Conservation (phyloP, 2,329 filamentous ascomycete genomes). For the Leptographium flavum region DNA sequence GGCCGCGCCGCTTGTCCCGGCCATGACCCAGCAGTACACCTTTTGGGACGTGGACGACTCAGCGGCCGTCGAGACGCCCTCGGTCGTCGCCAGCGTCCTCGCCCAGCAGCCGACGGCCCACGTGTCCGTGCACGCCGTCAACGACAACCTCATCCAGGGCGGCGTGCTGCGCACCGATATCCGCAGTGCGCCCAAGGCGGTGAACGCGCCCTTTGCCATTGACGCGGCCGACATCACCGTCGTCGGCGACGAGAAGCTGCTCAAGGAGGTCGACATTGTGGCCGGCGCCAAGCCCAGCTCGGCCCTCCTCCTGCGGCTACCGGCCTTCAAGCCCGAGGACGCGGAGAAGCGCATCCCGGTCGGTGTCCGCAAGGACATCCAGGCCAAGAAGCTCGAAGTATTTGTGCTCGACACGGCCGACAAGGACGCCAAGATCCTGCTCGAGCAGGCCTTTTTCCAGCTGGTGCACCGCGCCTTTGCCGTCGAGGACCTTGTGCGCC, state of each 20-base stretch:
- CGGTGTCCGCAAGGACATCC: slow-evolving; percentile 55
- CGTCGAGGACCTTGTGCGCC: slow-evolving; percentile 48
- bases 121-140: slow-evolving; percentile 46
- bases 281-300: slow-evolving; percentile 55
- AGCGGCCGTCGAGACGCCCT: slow-evolving; percentile 47
- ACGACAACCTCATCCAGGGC: slow-evolving; percentile 55
- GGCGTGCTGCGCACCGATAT: slow-evolving; percentile 76
- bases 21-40: slow-evolving; percentile 63
- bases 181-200: slow-evolving; percentile 41
- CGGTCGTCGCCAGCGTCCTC: slow-evolving; percentile 41
- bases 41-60: slow-evolving; percentile 89
- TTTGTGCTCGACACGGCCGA: slow-evolving; percentile 58
- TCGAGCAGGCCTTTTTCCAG: slow-evolving; percentile 74
- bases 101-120: slow-evolving; percentile 59
- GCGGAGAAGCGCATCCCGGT: slow-evolving; percentile 72
- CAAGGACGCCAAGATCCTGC: slow-evolving; percentile 49
- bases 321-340: slow-evolving; percentile 75
- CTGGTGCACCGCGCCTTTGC: slow-evolving; percentile 55
- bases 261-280: slow-evolving; percentile 64
- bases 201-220: slow-evolving; percentile 74
- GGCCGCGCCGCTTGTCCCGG: slow-evolving; percentile 20
- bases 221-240: slow-evolving; percentile 66
- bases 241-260: slow-evolving; percentile 64
- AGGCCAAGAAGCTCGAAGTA: slow-evolving; percentile 55
- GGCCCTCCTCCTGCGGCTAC: slow-evolving; percentile 60